These are phyloP conservation scores for Aspergillus kassunensis DNA, from an alignment of 495 filamentous ascomycete genomes.

Conservation along the genomic window DNA sequence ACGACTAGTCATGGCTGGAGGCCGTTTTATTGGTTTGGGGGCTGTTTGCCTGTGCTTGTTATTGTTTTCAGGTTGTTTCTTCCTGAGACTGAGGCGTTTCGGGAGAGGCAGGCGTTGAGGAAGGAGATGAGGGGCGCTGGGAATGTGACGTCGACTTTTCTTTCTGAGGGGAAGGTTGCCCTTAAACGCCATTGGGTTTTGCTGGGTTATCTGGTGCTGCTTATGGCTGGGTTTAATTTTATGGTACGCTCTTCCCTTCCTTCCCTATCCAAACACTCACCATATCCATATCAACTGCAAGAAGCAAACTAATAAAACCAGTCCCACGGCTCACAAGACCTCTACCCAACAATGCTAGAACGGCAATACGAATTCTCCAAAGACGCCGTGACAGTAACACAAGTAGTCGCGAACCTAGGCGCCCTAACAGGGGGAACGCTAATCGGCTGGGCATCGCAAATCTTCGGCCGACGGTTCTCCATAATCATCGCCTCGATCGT, in stretches of 20 bases:
- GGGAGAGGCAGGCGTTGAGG: slow-evolving; percentile 58
- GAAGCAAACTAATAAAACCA: slow-evolving; percentile 20
- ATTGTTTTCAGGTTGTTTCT: slow-evolving; percentile 73
- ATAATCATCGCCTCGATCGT: slow-evolving; percentile 75
- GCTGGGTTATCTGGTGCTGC: slow-evolving; percentile 71
- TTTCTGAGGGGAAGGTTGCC: slow-evolving; percentile 71
- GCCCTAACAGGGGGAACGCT: slow-evolving; percentile 74
- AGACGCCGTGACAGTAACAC: slow-evolving; percentile 74
- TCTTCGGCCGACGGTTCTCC: slow-evolving; percentile 76
- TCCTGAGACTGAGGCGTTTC: slow-evolving; percentile 70
- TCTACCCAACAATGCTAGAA: slow-evolving; percentile 81
- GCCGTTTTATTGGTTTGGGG: slow-evolving; percentile 86
- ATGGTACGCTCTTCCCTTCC: slow-evolving; percentile 41
- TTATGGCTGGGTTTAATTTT: slow-evolving; percentile 92
- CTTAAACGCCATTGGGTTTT: slow-evolving; percentile 75
- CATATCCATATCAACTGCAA: too few relatives aligned
- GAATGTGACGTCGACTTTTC: slow-evolving; percentile 56
- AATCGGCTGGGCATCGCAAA: slow-evolving; percentile 73
- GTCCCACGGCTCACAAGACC: slow-evolving; percentile 87
- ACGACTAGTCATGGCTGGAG: slow-evolving; percentile 72
- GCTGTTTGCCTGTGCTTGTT: slow-evolving; percentile 73
- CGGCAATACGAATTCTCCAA: slow-evolving; percentile 71
- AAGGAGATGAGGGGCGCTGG: slow-evolving; percentile 41
- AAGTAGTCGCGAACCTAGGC: slow-evolving; percentile 80
- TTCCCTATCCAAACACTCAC: neutral